These are phyloP conservation scores for Wickerhamiella azymoides DNA, from an alignment of 805 yeast species.

Conservation along the genomic window DNA sequence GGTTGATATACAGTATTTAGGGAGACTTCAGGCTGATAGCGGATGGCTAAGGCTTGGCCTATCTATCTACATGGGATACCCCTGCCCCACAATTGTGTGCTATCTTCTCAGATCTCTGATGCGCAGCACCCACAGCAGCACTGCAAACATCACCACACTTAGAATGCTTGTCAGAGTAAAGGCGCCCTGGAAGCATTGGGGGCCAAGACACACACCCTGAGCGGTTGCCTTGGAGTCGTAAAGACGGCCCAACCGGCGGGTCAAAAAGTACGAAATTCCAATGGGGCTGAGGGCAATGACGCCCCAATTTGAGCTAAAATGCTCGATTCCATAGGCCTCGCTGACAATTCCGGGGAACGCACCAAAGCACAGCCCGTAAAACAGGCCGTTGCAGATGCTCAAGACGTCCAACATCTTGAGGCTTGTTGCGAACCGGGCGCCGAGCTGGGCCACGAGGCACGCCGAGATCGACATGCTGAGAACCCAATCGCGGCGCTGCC, in stretches of 20 bases:
- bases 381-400: slow-evolving; percentile 49
- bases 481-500: slow-evolving; percentile 35
- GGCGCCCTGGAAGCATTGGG: slow-evolving; percentile 13
- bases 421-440: background rate
- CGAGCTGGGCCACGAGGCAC: slow-evolving; percentile 36
- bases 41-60: no score
- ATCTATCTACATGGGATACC: background rate
- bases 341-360: slow-evolving; percentile 64
- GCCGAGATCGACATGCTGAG: slow-evolving; percentile 39
- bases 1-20: no score
- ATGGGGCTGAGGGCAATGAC: slow-evolving; percentile 53
- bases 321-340: slow-evolving; percentile 54
- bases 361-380: slow-evolving; percentile 62
- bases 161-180: slow-evolving; percentile 13
- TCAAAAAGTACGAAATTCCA: slow-evolving; percentile 43
- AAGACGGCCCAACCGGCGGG: slow-evolving; percentile 46
- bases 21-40: no score
- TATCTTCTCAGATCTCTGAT: background rate
- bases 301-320: slow-evolving; percentile 66
- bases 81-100: no score
- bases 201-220: slow-evolving; percentile 12
- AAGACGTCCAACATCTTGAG: slow-evolving; percentile 30
- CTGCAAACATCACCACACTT: slow-evolving; percentile 6
- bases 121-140: slow-evolving; percentile 2
- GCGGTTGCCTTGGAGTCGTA: slow-evolving; percentile 37